These are phyloP conservation scores for Aspergillus eucalypticola DNA, from an alignment of 2,329 filamentous ascomycete genomes.

Conservation along the genomic window DNA sequence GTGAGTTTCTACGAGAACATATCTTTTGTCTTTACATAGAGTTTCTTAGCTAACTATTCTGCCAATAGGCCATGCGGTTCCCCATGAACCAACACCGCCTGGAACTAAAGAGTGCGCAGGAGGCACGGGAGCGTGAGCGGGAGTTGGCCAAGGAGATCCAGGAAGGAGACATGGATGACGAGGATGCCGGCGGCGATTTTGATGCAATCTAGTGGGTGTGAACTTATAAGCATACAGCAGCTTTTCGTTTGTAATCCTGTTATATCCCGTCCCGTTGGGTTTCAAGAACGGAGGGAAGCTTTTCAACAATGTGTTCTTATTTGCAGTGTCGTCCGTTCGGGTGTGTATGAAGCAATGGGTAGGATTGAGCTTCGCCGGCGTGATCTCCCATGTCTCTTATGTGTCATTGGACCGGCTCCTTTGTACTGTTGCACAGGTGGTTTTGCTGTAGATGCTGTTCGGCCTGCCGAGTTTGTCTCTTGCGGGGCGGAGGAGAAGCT, in stretches of 20 bases:
- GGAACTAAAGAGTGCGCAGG: slow-evolving; percentile 96
- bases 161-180: slow-evolving; percentile 94
- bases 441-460: slow-evolving; percentile 17
- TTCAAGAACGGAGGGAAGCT: slow-evolving; percentile 19
- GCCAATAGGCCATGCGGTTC: slow-evolving; percentile 84
- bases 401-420: slow-evolving; percentile 26
- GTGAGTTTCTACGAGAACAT: slow-evolving; percentile 49
- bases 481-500: background rate
- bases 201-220: slow-evolving; percentile 74
- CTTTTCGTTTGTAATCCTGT: slow-evolving; percentile 18
- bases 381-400: slow-evolving; percentile 30
- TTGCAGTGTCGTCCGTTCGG: slow-evolving; percentile 27
- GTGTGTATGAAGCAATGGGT: slow-evolving; percentile 31
- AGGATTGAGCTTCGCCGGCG: slow-evolving; percentile 28
- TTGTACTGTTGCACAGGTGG: slow-evolving; percentile 13
- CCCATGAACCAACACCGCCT: slow-evolving; percentile 98
- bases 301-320: slow-evolving; percentile 31
- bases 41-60: background rate
- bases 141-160: slow-evolving; percentile 99
- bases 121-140: slow-evolving; percentile 92
- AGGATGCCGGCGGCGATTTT: slow-evolving; percentile 93
- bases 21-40: background rate
- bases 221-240: slow-evolving; percentile 24
- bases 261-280: slow-evolving; percentile 11
- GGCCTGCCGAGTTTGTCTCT: slow-evolving; percentile 5